These are phyloP conservation scores for Fraxinus albicans DNA, from an alignment of 305 asterid species.

Conservation along the genomic window DNA sequence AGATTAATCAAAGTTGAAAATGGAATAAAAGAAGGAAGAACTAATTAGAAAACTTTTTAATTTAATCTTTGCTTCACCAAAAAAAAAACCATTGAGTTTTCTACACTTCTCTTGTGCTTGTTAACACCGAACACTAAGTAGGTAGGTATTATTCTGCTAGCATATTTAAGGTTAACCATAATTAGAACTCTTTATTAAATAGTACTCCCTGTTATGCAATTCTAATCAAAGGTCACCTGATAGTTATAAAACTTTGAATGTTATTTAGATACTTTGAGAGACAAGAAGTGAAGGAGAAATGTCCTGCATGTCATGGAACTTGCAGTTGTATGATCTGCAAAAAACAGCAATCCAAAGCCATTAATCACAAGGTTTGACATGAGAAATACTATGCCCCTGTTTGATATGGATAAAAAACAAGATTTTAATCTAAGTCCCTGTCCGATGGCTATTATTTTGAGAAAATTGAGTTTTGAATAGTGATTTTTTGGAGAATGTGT, in stretches of 20 bases:
- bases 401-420: too few species aligned
- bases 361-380: conserved; percentile 60
- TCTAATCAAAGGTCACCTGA: conserved; percentile 11
- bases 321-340: conserved; percentile 77
- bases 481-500: too few species aligned
- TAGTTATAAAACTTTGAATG: conserved; percentile 24
- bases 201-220: not conserved
- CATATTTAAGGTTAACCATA: not conserved
- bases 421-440: too few species aligned
- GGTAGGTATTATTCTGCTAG: not conserved
- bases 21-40: not conserved
- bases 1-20: conserved; percentile 7
- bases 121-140: not conserved
- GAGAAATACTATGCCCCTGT: conserved; percentile 2
- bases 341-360: conserved; percentile 41
- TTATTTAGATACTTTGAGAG: conserved; percentile 57
- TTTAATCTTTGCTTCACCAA: not conserved
- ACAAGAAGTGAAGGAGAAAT: conserved; percentile 67
- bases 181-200: not conserved
- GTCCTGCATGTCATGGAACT: conserved; percentile 81
- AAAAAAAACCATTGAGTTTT: not conserved
- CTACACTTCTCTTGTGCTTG: not conserved
- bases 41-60: conserved; percentile 7
- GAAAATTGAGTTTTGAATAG: too few species aligned
- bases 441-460: too few species aligned